These are phyloP conservation scores for Solanum hybrid DNA, from an alignment of 305 asterid genomes.

Conservation along the genomic window DNA sequence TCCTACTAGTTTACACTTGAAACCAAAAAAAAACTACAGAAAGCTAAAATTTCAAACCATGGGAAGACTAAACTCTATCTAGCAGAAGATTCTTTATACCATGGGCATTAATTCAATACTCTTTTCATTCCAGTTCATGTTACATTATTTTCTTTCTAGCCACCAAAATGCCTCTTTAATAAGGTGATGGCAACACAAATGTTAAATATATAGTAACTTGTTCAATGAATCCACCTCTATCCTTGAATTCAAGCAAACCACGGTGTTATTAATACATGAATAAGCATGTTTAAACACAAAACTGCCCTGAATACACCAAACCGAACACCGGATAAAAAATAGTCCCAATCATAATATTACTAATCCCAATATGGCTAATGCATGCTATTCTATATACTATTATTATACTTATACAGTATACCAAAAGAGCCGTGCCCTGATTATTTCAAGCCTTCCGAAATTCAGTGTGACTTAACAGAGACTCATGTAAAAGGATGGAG, in stretches of 20 bases:
- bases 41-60: background rate
- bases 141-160: background rate
- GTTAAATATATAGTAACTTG: background rate
- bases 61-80: background rate
- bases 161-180: background rate
- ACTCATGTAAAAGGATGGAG: background rate
- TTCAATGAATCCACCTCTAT: background rate
- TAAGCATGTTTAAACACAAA: background rate
- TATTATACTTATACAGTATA: background rate
- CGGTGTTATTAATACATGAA: background rate
- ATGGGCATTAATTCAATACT: background rate
- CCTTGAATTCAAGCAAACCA: background rate
- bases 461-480: background rate
- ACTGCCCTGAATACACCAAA: background rate
- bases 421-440: background rate
- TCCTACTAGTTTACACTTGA: background rate
- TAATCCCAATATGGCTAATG: background rate
- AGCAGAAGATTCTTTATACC: background rate
- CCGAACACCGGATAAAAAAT: background rate
- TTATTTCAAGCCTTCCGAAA: background rate
- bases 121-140: background rate
- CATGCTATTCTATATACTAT: background rate
- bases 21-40: background rate
- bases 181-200: background rate
- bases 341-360: too few relatives aligned